Conservation (phyloP, 2,329 filamentous ascomycete species). For the Hypoxylon sp. region DNA sequence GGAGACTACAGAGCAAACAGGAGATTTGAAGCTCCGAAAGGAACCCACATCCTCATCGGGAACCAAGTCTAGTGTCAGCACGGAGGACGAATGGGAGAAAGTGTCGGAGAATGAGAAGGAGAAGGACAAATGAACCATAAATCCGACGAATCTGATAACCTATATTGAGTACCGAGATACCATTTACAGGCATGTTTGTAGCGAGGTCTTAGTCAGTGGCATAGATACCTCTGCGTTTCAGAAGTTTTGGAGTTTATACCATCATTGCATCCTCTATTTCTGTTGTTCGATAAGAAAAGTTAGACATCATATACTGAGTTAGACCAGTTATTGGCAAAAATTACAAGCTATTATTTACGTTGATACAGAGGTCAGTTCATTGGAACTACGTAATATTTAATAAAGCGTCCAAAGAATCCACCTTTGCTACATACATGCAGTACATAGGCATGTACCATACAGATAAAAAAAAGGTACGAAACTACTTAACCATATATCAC, state of each 20-base stretch:
- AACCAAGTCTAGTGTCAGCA: constrained; percentile 75
- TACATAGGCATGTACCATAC: too few relatives aligned
- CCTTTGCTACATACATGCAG: too few relatives aligned
- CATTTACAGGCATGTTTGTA: constrained; percentile 39
- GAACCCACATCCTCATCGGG: constrained; percentile 55
- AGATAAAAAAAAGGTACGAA: constrained; percentile 13
- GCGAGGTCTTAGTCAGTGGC: constrained; percentile 37
- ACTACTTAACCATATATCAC: constrained; percentile 15
- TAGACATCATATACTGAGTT: constrained; percentile 16
- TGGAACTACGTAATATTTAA: not conserved
- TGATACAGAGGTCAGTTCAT: not conserved
- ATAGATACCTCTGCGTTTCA: constrained; percentile 40
- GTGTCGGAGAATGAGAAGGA: constrained; percentile 80
- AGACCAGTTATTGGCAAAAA: constrained; percentile 1
- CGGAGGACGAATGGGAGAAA: constrained; percentile 98
- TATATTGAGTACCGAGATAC: constrained; percentile 10
- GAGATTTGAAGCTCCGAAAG: constrained; percentile 66
- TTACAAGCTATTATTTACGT: constrained; percentile 2
- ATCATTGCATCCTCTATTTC: constrained; percentile 19
- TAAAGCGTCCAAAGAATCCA: too few relatives aligned
- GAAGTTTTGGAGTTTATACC: constrained; percentile 35
- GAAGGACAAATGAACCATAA: constrained; percentile 64
- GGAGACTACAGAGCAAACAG: constrained; percentile 60
- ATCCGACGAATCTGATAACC: constrained; percentile 14
- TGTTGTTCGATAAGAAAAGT: constrained; percentile 14